phyloP scores from a whole-genome alignment of 2,329 filamentous ascomycete genomes.

The Pseudogymnoascus sp. region DNA sequence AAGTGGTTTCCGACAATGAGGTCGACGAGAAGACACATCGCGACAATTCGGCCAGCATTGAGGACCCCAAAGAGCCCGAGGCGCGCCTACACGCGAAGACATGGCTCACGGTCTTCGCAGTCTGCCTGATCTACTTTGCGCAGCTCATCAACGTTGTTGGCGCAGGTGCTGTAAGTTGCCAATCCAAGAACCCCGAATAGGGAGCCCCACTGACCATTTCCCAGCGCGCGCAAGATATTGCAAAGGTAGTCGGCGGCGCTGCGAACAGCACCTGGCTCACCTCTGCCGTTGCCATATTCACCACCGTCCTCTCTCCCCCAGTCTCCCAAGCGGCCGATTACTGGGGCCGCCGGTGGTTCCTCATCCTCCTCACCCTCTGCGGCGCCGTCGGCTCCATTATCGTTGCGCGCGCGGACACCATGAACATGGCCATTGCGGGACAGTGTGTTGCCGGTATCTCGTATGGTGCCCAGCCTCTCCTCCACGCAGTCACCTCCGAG shows the following conservation, averaged over 20 bases:
- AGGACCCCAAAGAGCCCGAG: slow-evolving; percentile 11
- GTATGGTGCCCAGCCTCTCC: slow-evolving; percentile 33
- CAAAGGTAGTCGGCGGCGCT: slow-evolving; percentile 1
- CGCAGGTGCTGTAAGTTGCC: slow-evolving; percentile 12
- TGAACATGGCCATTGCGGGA: slow-evolving; percentile 34
- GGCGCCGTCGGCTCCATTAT: slow-evolving; percentile 32
- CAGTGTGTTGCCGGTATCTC: slow-evolving; percentile 31
- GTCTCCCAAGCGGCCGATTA: slow-evolving; percentile 36
- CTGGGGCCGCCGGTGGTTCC: slow-evolving; percentile 37
- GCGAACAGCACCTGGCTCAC: slow-evolving; percentile 28
- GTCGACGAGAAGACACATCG: neutral
- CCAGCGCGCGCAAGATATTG: slow-evolving; percentile 10
- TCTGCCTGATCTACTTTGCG: slow-evolving; percentile 32
- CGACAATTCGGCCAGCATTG: slow-evolving; percentile 8
- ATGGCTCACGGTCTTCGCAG: slow-evolving; percentile 30
- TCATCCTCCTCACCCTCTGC: slow-evolving; percentile 30
- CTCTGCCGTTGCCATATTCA: slow-evolving; percentile 32
- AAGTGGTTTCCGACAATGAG: neutral
- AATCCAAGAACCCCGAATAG: neutral
- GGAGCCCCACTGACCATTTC: neutral
- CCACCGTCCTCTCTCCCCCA: slow-evolving; percentile 31
- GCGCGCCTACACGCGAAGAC: slow-evolving; percentile 31
- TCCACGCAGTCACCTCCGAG: slow-evolving; percentile 35
- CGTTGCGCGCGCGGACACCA: slow-evolving; percentile 30
- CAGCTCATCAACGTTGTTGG: slow-evolving; percentile 32